Percentiles rank a stretch among this genome's conserved stretches.
phyloP scores from a whole-genome alignment of 2,329 filamentous ascomycete species.

The Scleromitrula shiraiana region DNA sequence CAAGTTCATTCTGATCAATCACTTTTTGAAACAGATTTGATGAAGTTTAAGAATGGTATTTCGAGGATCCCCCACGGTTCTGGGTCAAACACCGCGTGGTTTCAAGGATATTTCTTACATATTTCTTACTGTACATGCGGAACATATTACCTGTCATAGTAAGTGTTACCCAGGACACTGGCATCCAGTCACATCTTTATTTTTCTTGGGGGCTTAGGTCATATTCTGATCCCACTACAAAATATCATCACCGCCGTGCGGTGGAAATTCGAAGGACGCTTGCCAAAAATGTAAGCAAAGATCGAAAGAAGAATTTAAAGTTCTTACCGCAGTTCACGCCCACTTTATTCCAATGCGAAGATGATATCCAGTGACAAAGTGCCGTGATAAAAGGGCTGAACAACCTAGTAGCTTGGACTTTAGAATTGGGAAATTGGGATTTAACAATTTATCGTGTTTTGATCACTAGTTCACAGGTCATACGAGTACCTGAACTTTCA shows the following conservation, averaged over 20 bases:
- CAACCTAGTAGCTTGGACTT: not conserved
- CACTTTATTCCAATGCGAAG: not conserved
- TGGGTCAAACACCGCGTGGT: conserved; percentile 3
- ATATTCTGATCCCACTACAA: conserved; percentile 4
- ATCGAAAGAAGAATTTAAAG: conserved; percentile 1
- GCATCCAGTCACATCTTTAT: conserved; percentile 1
- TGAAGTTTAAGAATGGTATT: not conserved
- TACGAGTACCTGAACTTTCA: too few species aligned
- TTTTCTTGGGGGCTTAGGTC: conserved; percentile 5
- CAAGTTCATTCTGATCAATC: too few species aligned
- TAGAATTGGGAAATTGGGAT: too few species aligned
- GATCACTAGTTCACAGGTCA: not conserved
- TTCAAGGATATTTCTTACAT: conserved; percentile 4
- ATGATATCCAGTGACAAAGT: conserved; percentile 7
- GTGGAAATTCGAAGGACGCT: not conserved
- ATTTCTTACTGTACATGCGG: conserved; percentile 8
- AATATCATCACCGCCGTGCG: not conserved
- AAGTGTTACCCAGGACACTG: not conserved
- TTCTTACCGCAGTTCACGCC: conserved; percentile 4
- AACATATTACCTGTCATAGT: not conserved
- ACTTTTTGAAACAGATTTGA: too few species aligned
- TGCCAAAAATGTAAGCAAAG: conserved; percentile 1
- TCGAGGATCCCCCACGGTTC: not conserved
- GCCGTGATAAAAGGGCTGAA: conserved; percentile 8
- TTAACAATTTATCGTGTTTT: not conserved